Conservation (phyloP, 2,329 filamentous ascomycete species). For the Claviceps monticola region DNA sequence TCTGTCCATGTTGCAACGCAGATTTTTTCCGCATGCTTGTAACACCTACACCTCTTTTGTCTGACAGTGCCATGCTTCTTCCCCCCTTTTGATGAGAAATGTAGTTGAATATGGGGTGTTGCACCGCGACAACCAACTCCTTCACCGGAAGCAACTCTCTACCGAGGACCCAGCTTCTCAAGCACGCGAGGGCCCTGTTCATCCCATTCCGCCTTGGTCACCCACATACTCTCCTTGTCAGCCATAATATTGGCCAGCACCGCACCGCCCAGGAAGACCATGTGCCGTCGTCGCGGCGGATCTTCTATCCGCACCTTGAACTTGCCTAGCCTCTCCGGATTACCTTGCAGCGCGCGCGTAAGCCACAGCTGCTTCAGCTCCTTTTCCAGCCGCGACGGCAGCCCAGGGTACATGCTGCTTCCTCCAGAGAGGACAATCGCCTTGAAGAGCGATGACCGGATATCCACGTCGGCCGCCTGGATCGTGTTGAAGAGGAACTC, state of each 20-base stretch:
- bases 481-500: conserved; percentile 99
- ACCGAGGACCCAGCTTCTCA: conserved; percentile 88
- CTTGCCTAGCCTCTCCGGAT: conserved; percentile 90
- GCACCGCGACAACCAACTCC: too few species aligned
- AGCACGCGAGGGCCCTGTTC: conserved; percentile 76
- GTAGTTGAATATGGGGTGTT: too few species aligned
- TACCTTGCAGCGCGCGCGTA: conserved; percentile 75
- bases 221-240: conserved; percentile 98
- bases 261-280: conserved; percentile 97
- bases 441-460: conserved; percentile 87
- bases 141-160: neutral
- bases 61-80: too few species aligned
- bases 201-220: conserved; percentile 91
- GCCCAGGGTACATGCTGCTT: conserved; percentile 96
- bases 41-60: too few species aligned
- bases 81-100: too few species aligned
- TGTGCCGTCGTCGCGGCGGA: conserved; percentile 86
- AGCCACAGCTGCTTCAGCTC: conserved; percentile 98
- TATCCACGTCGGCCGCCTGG: conserved; percentile 87
- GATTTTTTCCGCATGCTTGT: too few species aligned
- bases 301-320: conserved; percentile 99
- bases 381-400: conserved; percentile 91
- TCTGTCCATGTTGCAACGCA: too few species aligned
- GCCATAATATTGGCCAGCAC: conserved; percentile 98
- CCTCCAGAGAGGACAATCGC: conserved; percentile 93